A percentile compares a stretch with the other conserved stretches of the same genome.
These are phyloP conservation scores for Chytriomyces hyalinus DNA, from an alignment of 192 early-diverging fungal genomes.

Conservation along the genomic window DNA sequence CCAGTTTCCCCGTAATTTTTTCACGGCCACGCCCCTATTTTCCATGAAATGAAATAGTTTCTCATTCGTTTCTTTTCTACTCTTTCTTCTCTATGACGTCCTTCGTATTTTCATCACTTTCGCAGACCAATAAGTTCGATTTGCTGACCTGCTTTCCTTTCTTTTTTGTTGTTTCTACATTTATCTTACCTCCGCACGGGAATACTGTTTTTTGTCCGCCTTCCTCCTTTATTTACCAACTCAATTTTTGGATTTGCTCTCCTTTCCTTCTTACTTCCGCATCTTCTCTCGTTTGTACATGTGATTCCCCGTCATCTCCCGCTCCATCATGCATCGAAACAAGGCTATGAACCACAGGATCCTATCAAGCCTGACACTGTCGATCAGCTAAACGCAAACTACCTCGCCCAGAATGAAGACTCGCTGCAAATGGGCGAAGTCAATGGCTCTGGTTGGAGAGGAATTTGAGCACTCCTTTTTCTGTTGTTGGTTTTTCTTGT, in stretches of 20 bases:
- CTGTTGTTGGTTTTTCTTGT: background rate
- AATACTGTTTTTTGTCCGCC: background rate
- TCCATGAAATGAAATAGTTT: conserved; percentile 9
- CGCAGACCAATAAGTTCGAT: conserved; percentile 20
- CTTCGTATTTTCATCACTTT: background rate
- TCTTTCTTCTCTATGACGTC: background rate
- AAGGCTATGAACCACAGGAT: conserved; percentile 35
- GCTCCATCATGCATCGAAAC: conserved; percentile 2
- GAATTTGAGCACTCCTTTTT: background rate
- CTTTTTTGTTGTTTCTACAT: conserved; percentile 3
- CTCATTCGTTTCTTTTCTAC: background rate
- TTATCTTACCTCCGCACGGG: background rate
- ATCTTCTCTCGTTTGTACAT: conserved; percentile 1
- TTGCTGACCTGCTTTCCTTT: background rate
- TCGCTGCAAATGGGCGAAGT: conserved; percentile 33
- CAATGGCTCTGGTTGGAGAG: conserved; percentile 13
- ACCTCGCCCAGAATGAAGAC: conserved; percentile 39
- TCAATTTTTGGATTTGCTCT: background rate
- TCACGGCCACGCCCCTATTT: background rate
- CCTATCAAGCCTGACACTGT: conserved; percentile 39
- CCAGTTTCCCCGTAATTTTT: conserved; percentile 2
- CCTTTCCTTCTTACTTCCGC: background rate
- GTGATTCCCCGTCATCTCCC: background rate
- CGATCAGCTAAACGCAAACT: conserved; percentile 43
- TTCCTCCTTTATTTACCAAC: too few relatives aligned